Conservation (phyloP, 768 basidiomycete genomes). For the Porphyrellus cyaneotinctus region DNA sequence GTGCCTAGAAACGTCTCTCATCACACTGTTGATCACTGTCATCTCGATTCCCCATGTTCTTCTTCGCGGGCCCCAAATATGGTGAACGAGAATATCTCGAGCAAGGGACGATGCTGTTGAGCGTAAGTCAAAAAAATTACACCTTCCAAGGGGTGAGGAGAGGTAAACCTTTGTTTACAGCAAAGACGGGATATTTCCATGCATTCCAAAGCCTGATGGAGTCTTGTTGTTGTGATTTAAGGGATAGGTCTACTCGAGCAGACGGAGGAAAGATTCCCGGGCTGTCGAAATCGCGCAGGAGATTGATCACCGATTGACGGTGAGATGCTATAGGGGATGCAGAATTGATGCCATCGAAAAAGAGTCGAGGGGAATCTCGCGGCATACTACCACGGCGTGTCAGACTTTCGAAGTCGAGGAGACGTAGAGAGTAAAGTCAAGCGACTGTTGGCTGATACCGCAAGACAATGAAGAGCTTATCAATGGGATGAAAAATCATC, state of each 20-base stretch:
- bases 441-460: background rate
- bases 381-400: constrained; percentile 16
- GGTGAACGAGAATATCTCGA: constrained; percentile 70
- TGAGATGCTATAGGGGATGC: constrained; percentile 17
- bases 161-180: constrained; percentile 58
- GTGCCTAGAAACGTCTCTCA: constrained; percentile 80
- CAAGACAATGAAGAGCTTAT: background rate
- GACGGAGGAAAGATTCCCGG: constrained; percentile 72
- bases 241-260: constrained; percentile 62
- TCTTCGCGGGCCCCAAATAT: constrained; percentile 81
- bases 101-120: constrained; percentile 38
- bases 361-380: constrained; percentile 21
- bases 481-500: background rate
- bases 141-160: background rate
- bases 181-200: constrained; percentile 67
- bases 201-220: constrained; percentile 64
- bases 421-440: background rate
- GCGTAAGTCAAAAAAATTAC: background rate
- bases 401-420: background rate
- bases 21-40: constrained; percentile 82
- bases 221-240: constrained; percentile 53
- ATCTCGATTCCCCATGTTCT: constrained; percentile 94
- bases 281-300: constrained; percentile 53
- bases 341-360: constrained; percentile 11
- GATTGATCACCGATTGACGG: constrained; percentile 17